Conservation (phyloP, 2,329 filamentous ascomycete genomes). For the Fusarium sp. region DNA sequence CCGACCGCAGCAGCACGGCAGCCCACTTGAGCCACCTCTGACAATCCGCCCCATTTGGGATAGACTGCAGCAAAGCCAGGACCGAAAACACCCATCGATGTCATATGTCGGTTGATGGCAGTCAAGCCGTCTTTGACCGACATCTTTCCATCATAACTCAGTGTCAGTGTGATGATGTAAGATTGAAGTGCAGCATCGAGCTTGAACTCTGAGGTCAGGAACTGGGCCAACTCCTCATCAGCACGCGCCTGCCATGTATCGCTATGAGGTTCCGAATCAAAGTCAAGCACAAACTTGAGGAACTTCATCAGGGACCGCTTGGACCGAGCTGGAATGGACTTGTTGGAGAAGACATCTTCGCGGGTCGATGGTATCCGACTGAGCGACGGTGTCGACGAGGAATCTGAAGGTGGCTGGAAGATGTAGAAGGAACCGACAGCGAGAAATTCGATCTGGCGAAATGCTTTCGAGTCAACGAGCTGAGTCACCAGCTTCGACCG, state of each 20-base stretch:
- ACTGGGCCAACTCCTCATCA: conserved; percentile 62
- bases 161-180: conserved; percentile 70
- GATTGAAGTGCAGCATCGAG: conserved; percentile 73
- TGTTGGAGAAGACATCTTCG: conserved; percentile 88
- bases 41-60: conserved; percentile 90
- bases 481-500: conserved; percentile 78
- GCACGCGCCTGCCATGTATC: conserved; percentile 68
- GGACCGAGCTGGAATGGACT: conserved; percentile 76
- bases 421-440: conserved; percentile 95
- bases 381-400: conserved; percentile 52
- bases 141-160: conserved; percentile 72
- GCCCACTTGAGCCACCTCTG: conserved; percentile 89
- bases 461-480: conserved; percentile 88
- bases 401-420: conserved; percentile 55
- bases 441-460: conserved; percentile 90
- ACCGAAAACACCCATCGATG: conserved; percentile 87
- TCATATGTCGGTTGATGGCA: conserved; percentile 79
- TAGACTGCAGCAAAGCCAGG: conserved; percentile 88
- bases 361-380: conserved; percentile 84
- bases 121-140: conserved; percentile 73
- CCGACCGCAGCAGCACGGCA: conserved; percentile 92
- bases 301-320: conserved; percentile 95
- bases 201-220: conserved; percentile 69
- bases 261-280: conserved; percentile 64
- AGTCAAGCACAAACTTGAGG: conserved; percentile 83